Evolutionary conservation across 306 rosid genomes (phyloP).

Genomic region (Mucuna pruriens): DNA sequence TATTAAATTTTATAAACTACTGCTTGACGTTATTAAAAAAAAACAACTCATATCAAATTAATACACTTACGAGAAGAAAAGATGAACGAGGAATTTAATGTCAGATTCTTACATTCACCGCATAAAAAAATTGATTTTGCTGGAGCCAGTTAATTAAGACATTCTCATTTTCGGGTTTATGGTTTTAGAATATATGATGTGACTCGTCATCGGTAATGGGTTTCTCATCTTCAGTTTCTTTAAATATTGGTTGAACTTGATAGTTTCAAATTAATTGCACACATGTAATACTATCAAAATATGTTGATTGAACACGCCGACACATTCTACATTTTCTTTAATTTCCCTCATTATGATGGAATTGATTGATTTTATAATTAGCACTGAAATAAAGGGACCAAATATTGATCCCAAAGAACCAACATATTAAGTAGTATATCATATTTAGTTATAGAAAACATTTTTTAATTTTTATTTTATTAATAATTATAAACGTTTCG

Average conservation of each 20-base stretch:
- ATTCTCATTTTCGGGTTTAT: slow-evolving; percentile 20
- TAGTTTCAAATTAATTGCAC: background rate
- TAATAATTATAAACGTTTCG: background rate
- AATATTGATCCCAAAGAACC: background rate
- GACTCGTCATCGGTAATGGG: background rate
- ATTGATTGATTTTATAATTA: background rate
- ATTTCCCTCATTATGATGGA: background rate
- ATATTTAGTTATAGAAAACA: background rate
- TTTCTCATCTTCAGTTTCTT: background rate
- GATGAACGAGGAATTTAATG: background rate
- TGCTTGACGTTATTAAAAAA: no score
- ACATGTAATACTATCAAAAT: background rate
- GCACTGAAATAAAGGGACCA: background rate
- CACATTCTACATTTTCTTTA: background rate
- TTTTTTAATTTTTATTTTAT: background rate
- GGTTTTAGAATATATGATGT: slow-evolving; percentile 2
- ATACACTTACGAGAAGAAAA: background rate
- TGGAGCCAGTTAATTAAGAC: background rate
- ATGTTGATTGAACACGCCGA: background rate
- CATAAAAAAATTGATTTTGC: background rate
- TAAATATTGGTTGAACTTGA: background rate
- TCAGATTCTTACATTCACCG: background rate
- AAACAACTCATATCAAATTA: background rate
- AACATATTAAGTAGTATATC: background rate
- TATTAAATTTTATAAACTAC: no score